phyloP scores from a whole-genome alignment of 2,329 filamentous ascomycete genomes.

The Aspergillus arachidicola region DNA sequence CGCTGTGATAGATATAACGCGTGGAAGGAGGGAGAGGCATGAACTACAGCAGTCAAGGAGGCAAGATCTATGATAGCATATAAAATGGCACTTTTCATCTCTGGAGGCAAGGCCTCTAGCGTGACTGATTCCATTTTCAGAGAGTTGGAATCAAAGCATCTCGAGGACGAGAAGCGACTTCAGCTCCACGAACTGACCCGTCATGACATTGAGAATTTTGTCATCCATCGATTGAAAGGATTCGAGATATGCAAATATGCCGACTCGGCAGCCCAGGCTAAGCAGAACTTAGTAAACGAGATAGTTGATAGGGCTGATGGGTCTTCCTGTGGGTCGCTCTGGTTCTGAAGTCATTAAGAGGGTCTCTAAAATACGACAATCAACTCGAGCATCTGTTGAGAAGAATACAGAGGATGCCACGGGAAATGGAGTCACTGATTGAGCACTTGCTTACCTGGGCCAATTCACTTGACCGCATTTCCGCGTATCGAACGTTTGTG shows the following conservation, averaged over 20 bases:
- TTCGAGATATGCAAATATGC: not conserved
- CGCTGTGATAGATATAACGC: not conserved
- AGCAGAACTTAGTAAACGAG: not conserved
- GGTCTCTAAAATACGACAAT: not conserved
- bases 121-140: not conserved
- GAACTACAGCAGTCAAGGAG: not conserved
- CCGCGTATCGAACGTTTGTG: not conserved
- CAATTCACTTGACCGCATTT: not conserved
- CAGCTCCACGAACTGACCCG: constrained; percentile 1
- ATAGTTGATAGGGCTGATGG: not conserved
- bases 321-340: not conserved
- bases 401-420: not conserved
- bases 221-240: not conserved
- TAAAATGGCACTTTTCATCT: not conserved
- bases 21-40: not conserved
- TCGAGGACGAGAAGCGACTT: not conserved
- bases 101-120: not conserved
- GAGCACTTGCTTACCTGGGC: not conserved
- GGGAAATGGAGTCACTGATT: not conserved
- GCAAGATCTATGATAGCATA: not conserved
- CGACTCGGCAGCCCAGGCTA: not conserved
- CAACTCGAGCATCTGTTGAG: not conserved
- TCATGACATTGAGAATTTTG: not conserved
- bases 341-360: not conserved
- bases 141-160: not conserved